phyloP scores from a whole-genome alignment of 1,284 basidiomycete species.

The Leccinum fallax region DNA sequence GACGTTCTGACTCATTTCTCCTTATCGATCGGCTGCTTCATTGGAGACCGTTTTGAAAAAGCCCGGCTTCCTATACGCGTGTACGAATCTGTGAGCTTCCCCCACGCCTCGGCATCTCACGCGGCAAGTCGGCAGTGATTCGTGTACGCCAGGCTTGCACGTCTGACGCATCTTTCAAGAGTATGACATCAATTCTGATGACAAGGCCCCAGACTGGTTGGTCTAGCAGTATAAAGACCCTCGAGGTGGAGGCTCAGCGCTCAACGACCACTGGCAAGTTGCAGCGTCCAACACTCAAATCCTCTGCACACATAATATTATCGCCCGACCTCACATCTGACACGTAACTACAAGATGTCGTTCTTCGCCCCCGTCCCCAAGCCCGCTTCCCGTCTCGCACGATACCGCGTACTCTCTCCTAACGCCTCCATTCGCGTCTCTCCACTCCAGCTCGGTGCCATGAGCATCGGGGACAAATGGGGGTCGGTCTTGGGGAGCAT shows the following conservation, averaged over 20 bases:
- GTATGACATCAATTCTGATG: background rate
- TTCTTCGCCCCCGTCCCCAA: constrained; percentile 1
- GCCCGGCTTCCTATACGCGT: no score
- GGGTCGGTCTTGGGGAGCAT: constrained; percentile 35
- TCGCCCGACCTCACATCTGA: background rate
- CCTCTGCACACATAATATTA: background rate
- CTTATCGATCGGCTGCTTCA: no score
- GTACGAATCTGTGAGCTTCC: no score
- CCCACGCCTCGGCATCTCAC: no score
- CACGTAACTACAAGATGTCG: background rate
- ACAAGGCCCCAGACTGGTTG: background rate
- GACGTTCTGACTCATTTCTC: no score
- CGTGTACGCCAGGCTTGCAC: no score
- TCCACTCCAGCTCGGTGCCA: constrained; percentile 55
- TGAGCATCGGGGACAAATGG: constrained; percentile 57
- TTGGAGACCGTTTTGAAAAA: no score
- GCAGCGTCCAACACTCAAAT: background rate
- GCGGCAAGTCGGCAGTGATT: no score
- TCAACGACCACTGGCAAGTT: background rate
- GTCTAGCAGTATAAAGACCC: background rate
- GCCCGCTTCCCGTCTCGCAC: constrained; percentile 39
- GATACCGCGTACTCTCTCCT: constrained; percentile 47
- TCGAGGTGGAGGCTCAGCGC: background rate
- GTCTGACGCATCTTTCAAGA: background rate
- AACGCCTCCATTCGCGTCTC: constrained; percentile 52